Percentiles rank a stretch among this genome's conserved stretches.
Evolutionary conservation across 257 asterid species (phyloP).

Genomic region (Solanum stenotomum): DNA sequence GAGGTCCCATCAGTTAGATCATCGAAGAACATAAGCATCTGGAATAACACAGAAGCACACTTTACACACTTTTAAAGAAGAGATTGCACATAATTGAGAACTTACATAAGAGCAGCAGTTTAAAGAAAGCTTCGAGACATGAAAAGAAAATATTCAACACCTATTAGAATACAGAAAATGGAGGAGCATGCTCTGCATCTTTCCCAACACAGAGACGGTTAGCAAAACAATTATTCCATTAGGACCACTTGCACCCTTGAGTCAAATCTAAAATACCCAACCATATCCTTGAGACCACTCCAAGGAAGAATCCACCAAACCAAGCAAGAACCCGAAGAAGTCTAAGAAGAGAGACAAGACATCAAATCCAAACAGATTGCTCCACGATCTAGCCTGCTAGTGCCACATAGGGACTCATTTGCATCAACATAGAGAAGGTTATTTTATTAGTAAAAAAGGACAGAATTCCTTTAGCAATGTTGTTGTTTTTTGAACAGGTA

Average conservation of each 20-base stretch:
- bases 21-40: not conserved
- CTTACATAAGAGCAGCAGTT: not conserved
- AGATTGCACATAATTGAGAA: not conserved
- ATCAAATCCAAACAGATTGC: not conserved
- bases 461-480: not conserved
- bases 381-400: not conserved
- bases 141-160: not conserved
- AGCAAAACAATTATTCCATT: not conserved
- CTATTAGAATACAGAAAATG: not conserved
- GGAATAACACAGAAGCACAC: not conserved
- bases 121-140: not conserved
- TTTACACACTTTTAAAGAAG: not conserved
- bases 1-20: not conserved
- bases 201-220: not conserved
- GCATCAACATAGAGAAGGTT: not conserved
- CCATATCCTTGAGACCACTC: not conserved
- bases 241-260: not conserved
- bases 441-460: not conserved
- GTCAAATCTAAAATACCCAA: not conserved
- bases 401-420: not conserved
- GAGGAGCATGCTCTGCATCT: not conserved
- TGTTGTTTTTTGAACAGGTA: not conserved
- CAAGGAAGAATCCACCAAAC: not conserved
- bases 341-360: not conserved
- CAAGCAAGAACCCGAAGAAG: not conserved